phyloP scores from a whole-genome alignment of 768 basidiomycete genomes.

The Leccinum rimulosum region DNA sequence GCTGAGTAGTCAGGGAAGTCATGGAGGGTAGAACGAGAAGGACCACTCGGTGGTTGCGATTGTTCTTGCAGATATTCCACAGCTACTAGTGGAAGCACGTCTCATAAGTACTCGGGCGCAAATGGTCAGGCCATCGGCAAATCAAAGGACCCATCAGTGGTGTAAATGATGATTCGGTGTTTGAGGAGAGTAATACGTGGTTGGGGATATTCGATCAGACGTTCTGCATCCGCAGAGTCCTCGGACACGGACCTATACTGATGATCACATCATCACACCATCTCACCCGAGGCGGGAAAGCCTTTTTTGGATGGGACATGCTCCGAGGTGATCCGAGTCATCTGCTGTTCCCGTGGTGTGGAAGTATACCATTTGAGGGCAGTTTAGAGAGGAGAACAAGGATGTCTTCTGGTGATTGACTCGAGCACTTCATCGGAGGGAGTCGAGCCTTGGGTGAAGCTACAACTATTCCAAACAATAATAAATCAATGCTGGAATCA shows the following conservation, averaged over 20 bases:
- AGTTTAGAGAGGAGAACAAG: too few species aligned
- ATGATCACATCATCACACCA: background rate
- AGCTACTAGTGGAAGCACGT: background rate
- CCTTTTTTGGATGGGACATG: background rate
- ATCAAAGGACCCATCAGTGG: background rate
- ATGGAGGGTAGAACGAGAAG: background rate
- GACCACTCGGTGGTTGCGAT: background rate
- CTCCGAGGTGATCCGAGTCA: too few species aligned
- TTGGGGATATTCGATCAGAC: background rate
- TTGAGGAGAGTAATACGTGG: background rate
- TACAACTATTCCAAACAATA: too few species aligned
- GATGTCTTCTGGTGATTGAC: too few species aligned
- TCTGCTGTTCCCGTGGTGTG: too few species aligned
- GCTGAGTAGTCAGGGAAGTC: background rate
- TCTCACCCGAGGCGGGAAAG: background rate
- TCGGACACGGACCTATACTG: background rate
- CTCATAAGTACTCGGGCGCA: background rate
- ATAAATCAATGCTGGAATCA: too few species aligned
- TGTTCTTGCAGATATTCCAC: background rate
- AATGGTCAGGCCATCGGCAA: background rate
- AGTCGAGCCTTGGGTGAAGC: too few species aligned
- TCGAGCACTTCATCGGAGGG: too few species aligned
- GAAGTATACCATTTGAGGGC: too few species aligned
- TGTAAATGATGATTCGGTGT: background rate
- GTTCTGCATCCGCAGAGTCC: background rate